Conservation (phyloP, 768 basidiomycete species). For the Tulasnella sp. region DNA sequence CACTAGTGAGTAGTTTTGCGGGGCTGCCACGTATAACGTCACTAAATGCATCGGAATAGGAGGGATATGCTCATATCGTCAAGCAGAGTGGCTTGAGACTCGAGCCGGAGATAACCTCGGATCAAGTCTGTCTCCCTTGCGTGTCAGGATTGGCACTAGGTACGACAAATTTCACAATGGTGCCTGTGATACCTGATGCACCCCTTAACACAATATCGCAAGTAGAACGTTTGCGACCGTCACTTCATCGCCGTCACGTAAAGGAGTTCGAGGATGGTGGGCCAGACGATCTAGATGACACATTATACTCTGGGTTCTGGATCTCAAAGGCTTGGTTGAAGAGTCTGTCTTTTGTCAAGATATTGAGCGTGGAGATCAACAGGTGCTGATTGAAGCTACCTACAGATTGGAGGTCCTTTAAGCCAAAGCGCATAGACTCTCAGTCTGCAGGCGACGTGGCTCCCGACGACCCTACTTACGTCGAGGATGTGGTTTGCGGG, state of each 20-base stretch:
- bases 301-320: slow-evolving; percentile 37
- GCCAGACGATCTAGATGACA: too few species aligned
- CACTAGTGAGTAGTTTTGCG: slow-evolving; percentile 37
- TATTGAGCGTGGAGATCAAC: neutral
- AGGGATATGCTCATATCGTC: slow-evolving; percentile 35
- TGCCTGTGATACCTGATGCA: slow-evolving; percentile 34
- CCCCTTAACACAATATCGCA: neutral
- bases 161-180: slow-evolving; percentile 29
- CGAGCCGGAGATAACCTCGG: slow-evolving; percentile 32
- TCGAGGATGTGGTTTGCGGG: slow-evolving; percentile 54
- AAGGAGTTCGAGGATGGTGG: slow-evolving; percentile 44
- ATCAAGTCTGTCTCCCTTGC: slow-evolving; percentile 52
- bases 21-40: too few species aligned
- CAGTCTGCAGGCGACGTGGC: slow-evolving; percentile 45
- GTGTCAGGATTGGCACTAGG: slow-evolving; percentile 29
- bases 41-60: slow-evolving; percentile 26
- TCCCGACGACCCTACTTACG: slow-evolving; percentile 50
- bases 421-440: slow-evolving; percentile 37
- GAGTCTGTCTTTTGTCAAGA: slow-evolving; percentile 35
- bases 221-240: slow-evolving; percentile 56
- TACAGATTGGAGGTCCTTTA: slow-evolving; percentile 60
- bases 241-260: slow-evolving; percentile 54
- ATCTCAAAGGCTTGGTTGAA: slow-evolving; percentile 71
- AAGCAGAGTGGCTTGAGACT: slow-evolving; percentile 35
- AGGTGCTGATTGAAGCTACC: slow-evolving; percentile 1